phyloP scores from a whole-genome alignment of 164 flowering plant species.

The Dillenia turbinata region DNA sequence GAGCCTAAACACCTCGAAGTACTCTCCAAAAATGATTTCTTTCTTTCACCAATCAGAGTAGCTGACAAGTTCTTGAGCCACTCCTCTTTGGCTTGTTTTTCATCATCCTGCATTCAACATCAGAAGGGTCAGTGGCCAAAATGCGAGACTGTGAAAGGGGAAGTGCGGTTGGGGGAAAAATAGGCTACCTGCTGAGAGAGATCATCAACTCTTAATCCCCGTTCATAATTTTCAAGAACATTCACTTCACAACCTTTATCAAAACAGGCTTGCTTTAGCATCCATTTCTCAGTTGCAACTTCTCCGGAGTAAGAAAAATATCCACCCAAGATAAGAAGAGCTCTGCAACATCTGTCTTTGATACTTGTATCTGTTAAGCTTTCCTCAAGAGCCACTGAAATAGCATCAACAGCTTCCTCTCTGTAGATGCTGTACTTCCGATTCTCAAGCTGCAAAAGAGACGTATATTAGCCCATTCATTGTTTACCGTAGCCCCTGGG shows the following conservation, averaged over 20 bases:
- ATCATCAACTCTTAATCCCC: constrained; percentile 14
- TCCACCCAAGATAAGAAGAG: constrained; percentile 59
- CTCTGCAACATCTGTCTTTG: constrained; percentile 43
- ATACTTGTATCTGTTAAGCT: constrained; percentile 46
- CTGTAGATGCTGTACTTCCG: constrained; percentile 39
- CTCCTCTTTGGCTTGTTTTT: constrained; percentile 42
- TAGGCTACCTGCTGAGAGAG: constrained; percentile 23
- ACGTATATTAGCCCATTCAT: too few relatives aligned
- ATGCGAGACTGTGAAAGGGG: too few relatives aligned
- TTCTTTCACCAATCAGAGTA: constrained; percentile 44
- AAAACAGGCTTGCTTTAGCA: constrained; percentile 44
- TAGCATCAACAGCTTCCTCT: constrained; percentile 69
- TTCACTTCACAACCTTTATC: constrained; percentile 16
- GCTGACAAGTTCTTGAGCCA: constrained; percentile 44
- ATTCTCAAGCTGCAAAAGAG: constrained; percentile 42
- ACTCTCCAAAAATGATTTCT: constrained; percentile 37
- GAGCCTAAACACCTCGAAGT: constrained; percentile 50
- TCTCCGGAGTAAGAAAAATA: constrained; percentile 42
- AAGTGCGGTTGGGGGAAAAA: neutral
- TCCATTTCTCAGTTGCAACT: constrained; percentile 37
- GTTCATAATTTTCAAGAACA: constrained; percentile 15
- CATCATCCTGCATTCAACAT: constrained; percentile 36
- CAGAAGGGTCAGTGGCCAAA: too few relatives aligned
- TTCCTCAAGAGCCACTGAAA: constrained; percentile 39
- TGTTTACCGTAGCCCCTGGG: too few relatives aligned